Evolutionary conservation across 768 basidiomycete species (phyloP).

Genomic region (Russula compacta): DNA sequence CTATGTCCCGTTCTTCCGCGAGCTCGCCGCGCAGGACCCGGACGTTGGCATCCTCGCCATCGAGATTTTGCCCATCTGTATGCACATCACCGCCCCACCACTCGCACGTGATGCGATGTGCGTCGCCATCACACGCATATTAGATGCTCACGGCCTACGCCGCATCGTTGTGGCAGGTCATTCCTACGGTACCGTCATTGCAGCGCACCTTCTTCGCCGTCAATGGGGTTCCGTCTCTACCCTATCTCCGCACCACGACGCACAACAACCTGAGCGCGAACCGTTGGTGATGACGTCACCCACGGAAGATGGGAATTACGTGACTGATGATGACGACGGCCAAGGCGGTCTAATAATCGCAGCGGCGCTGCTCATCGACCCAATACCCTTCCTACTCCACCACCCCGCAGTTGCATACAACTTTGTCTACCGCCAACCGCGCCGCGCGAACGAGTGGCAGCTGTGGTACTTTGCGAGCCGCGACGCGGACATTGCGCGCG

Average conservation of each 20-base stretch:
- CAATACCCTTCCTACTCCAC: slow-evolving; percentile 56
- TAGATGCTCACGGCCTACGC: slow-evolving; percentile 33
- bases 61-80: slow-evolving; percentile 51
- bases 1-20: slow-evolving; percentile 43
- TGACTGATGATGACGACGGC: neutral
- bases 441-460: slow-evolving; percentile 50
- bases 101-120: slow-evolving; percentile 35
- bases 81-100: slow-evolving; percentile 48
- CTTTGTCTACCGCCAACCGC: slow-evolving; percentile 51
- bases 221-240: slow-evolving; percentile 16
- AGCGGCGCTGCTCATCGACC: slow-evolving; percentile 48
- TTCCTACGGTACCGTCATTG: slow-evolving; percentile 54
- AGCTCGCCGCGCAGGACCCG: slow-evolving; percentile 35
- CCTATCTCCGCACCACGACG: neutral
- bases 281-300: neutral
- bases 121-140: slow-evolving; percentile 34
- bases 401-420: slow-evolving; percentile 54
- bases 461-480: slow-evolving; percentile 60
- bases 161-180: slow-evolving; percentile 43
- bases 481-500: slow-evolving; percentile 52
- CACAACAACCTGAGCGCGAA: neutral
- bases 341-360: slow-evolving; percentile 30
- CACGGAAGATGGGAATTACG: neutral
- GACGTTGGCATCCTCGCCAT: slow-evolving; percentile 50
- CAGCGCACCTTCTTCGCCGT: slow-evolving; percentile 42